Base-by-base conservation (phyloP, 805 yeast species). In the Clavispora asparagi region DNA sequence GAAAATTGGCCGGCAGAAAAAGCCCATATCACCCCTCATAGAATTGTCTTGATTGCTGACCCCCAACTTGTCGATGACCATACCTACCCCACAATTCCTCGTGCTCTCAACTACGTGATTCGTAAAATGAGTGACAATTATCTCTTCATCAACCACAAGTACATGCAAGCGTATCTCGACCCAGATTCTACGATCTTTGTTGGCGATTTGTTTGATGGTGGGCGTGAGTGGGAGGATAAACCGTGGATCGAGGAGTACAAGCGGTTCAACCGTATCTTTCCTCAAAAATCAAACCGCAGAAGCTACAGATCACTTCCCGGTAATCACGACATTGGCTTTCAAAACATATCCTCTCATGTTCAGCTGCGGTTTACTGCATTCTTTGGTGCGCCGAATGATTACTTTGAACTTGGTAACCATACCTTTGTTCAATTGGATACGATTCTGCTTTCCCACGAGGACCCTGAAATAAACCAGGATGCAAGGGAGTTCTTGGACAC, bases 281-380 rank as follows among this genome's bases (percentile, higher is more conserved):
- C 85, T 7, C 67, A 70, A 48, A 73, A 73, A 46, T 67, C 74
- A n/a, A 65, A 71, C 44, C 68, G 78, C 42, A 55, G 64, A 19
- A 63, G 65, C 25, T 59, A 62, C 43, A 55, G 67, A 30, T 64
- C 73, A 2, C 59, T 78, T 8, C 96, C 97, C 0, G 99, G 99
- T 1, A 94, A 94, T 61, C 99, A 94, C 62, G 99, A 94, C 61
- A 88, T 95, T 52, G 99, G 99, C 0, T 92, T 85, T 66, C 96
- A 94, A 27, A 79, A 82, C 48, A 80, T 94, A 13, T 71, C 80
- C 14, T 72, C 74, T 25, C 64, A 71, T 1, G 80, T 83, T 23
- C 65, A 78, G 39, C 65, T 78, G 31, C 68, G 98, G 53, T 94
- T 91, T 64, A 67, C 76, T 35, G 68, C 82, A 1, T 76, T 71